A percentile compares a stretch with the other conserved stretches of the same genome.
Evolutionary conservation across 139 green algal genomes (phyloP).

Genomic region (Coelastrella sp.): DNA sequence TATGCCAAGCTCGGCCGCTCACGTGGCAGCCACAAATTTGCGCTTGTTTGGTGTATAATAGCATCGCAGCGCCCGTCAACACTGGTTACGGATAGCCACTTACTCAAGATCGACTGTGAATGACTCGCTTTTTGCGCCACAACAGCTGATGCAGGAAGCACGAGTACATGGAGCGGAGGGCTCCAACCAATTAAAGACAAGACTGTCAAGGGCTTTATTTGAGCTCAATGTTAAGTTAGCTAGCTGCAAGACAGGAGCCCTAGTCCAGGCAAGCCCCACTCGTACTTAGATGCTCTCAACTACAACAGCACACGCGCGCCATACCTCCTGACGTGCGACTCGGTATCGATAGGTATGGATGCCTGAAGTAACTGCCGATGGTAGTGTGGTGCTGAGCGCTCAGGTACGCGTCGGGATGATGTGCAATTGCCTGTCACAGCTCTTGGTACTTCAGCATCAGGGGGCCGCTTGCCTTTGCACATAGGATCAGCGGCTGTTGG

Average conservation of each 20-base stretch:
- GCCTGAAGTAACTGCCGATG: conserved; percentile 60
- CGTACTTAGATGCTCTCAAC: background rate
- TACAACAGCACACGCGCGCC: background rate
- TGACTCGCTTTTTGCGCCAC: too few species aligned
- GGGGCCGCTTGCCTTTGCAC: too few species aligned
- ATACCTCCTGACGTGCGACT: background rate
- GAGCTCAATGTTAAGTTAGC: conserved; percentile 45
- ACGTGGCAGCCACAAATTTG: background rate
- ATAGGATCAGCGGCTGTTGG: too few species aligned
- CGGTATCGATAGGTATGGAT: conserved; percentile 69
- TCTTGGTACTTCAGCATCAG: background rate
- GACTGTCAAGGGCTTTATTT: conserved; percentile 47
- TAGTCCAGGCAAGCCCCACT: conserved; percentile 52
- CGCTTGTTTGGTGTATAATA: background rate
- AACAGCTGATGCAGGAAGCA: background rate
- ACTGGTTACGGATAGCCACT: background rate
- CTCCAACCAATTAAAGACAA: conserved; percentile 22
- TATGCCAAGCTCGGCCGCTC: background rate
- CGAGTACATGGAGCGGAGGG: background rate
- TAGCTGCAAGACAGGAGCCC: conserved; percentile 42
- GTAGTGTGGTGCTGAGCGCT: conserved; percentile 64
- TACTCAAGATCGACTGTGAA: too few species aligned
- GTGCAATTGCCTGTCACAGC: background rate
- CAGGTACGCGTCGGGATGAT: conserved; percentile 50
- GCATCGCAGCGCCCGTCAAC: background rate